Conservation (phyloP, 2,329 filamentous ascomycete genomes). For the Fonsecaea erecta region DNA sequence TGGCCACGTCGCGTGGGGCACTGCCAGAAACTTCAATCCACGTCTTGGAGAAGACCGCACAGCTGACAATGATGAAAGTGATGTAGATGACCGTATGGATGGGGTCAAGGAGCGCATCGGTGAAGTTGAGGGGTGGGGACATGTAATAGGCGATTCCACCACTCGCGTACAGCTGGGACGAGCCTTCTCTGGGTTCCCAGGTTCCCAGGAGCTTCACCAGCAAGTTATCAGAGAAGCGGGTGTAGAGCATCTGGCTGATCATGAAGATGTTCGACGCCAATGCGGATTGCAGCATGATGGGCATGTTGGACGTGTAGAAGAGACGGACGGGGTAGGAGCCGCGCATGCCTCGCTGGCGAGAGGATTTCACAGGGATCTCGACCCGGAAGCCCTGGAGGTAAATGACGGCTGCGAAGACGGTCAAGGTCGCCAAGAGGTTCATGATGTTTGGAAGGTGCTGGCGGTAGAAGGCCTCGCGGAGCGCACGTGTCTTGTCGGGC, state of each 20-base stretch:
- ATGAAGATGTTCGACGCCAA: conserved; percentile 99
- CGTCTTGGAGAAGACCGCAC: conserved; percentile 98
- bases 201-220: conserved; percentile 96
- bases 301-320: conserved; percentile 99
- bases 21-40: conserved; percentile 99
- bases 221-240: conserved; percentile 97
- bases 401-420: conserved; percentile 96
- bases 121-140: conserved; percentile 97
- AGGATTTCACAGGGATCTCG: conserved; percentile 99
- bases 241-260: conserved; percentile 99
- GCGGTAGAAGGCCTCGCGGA: conserved; percentile 98
- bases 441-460: conserved; percentile 99
- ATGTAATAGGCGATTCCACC: conserved; percentile 99
- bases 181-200: conserved; percentile 97
- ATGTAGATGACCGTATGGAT: conserved; percentile 97
- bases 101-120: conserved; percentile 92
- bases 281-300: conserved; percentile 99
- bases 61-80: conserved; percentile 95
- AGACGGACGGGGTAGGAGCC: conserved; percentile 98
- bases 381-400: conserved; percentile 99
- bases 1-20: conserved; percentile 95
- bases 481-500: conserved; percentile 98
- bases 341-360: conserved; percentile 96
- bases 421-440: conserved; percentile 91
- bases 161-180: conserved; percentile 89